Conservation (phyloP, 306 rosid species). For the Begonia masoniana region DNA sequence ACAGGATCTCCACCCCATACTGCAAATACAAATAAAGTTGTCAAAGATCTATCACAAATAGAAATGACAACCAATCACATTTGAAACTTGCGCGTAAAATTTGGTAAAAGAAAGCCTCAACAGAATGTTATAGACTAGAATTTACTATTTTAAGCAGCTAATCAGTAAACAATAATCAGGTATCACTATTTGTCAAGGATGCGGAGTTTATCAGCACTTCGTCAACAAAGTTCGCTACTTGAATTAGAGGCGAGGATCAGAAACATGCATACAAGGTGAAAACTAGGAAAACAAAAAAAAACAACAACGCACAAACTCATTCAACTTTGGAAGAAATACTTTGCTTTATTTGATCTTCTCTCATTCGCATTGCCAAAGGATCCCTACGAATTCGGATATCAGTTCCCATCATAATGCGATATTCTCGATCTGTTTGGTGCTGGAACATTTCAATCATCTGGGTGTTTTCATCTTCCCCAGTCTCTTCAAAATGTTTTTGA, state of each 20-base stretch:
- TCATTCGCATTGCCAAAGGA: slow-evolving; percentile 94
- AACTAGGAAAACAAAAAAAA: slow-evolving; percentile 7
- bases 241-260: too few species aligned
- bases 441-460: slow-evolving; percentile 78
- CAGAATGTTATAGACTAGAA: too few species aligned
- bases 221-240: too few species aligned
- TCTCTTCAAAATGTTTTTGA: slow-evolving; percentile 85
- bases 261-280: too few species aligned
- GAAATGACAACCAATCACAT: background rate
- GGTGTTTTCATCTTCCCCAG: slow-evolving; percentile 73
- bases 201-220: too few species aligned
- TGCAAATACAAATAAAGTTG: slow-evolving; percentile 27
- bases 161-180: too few species aligned
- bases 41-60: slow-evolving; percentile 1
- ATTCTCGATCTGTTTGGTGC: slow-evolving; percentile 83
- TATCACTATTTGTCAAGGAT: too few species aligned
- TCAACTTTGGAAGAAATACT: slow-evolving; percentile 41
- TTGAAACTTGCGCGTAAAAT: too few species aligned
- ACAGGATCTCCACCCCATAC: slow-evolving; percentile 99
- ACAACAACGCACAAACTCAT: slow-evolving; percentile 17
- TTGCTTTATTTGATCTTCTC: slow-evolving; percentile 92
- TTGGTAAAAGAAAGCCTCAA: too few species aligned
- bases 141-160: too few species aligned
- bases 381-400: slow-evolving; percentile 76
- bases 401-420: slow-evolving; percentile 97